phyloP scores from a whole-genome alignment of 169 alveolate species.

The Babesia ovata region DNA sequence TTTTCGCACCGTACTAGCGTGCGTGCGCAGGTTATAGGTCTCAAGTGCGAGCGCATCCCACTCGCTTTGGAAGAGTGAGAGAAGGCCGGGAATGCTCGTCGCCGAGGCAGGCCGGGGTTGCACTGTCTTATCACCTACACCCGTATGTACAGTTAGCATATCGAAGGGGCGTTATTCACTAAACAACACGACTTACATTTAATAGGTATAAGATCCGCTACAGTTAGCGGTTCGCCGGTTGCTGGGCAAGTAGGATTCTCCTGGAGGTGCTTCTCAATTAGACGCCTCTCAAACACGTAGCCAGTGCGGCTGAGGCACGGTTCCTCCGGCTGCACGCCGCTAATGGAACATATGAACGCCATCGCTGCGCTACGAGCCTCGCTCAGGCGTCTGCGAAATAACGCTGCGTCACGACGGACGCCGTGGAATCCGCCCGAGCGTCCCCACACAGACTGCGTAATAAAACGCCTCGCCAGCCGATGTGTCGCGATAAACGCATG shows the following conservation, averaged over 20 bases:
- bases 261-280: slow-evolving; percentile 81
- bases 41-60: slow-evolving; percentile 96
- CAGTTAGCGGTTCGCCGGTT: slow-evolving; percentile 78
- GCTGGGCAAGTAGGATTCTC: slow-evolving; percentile 81
- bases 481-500: no score
- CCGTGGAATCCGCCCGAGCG: slow-evolving; percentile 18
- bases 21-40: slow-evolving; percentile 86
- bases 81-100: slow-evolving; percentile 91
- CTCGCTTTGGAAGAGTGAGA: slow-evolving; percentile 90
- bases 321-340: slow-evolving; percentile 86
- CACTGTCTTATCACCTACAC: slow-evolving; percentile 69
- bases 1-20: slow-evolving; percentile 85
- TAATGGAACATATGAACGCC: slow-evolving; percentile 83
- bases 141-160: not conserved
- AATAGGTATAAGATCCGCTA: slow-evolving; percentile 77
- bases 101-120: slow-evolving; percentile 92
- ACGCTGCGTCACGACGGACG: not conserved
- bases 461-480: no score
- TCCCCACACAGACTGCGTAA: slow-evolving; percentile 8
- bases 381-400: slow-evolving; percentile 14
- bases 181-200: slow-evolving; percentile 53
- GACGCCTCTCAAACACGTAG: slow-evolving; percentile 80
- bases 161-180: not conserved
- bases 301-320: slow-evolving; percentile 86
- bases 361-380: slow-evolving; percentile 36